phyloP scores from a whole-genome alignment of 805 yeast genomes.

The Schwanniomyces yamadae region DNA sequence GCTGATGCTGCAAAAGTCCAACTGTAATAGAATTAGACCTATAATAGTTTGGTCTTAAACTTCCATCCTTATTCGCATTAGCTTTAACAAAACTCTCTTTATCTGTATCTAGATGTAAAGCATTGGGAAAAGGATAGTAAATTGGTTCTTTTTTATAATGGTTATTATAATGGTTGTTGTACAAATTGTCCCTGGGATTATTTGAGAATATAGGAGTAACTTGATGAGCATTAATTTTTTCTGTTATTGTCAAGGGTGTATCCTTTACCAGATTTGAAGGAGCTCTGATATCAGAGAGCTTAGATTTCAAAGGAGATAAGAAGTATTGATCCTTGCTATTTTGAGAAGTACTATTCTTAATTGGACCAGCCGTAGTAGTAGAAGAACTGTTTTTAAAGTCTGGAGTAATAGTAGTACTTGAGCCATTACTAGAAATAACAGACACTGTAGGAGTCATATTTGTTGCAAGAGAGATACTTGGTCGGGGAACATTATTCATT shows the following conservation, averaged over 20 bases:
- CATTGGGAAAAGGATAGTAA: conserved; percentile 38
- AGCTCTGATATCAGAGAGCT: no score
- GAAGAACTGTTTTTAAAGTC: neutral
- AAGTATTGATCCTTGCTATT: no score
- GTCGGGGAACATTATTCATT: conserved; percentile 29
- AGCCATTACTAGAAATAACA: conserved; percentile 11
- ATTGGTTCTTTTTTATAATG: conserved; percentile 50
- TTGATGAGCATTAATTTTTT: conserved; percentile 1
- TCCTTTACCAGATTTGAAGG: conserved; percentile 25
- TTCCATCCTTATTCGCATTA: conserved; percentile 15
- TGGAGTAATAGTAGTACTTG: conserved; percentile 18
- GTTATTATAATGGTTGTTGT: conserved; percentile 35
- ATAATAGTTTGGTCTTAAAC: conserved; percentile 25
- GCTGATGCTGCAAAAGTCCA: conserved; percentile 34
- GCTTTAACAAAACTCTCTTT: conserved; percentile 24
- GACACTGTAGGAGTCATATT: conserved; percentile 15
- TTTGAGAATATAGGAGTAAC: conserved; percentile 2
- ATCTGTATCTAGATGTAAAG: conserved; percentile 38
- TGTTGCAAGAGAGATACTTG: conserved; percentile 18
- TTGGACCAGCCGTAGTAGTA: neutral
- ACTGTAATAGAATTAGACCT: conserved; percentile 42
- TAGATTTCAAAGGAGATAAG: no score
- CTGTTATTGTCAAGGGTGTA: conserved; percentile 25
- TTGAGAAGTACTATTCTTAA: neutral
- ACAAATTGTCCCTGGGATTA: conserved; percentile 5